Base-by-base conservation (phyloP, 139 green algal genomes). In the Coelastrella sp. region DNA sequence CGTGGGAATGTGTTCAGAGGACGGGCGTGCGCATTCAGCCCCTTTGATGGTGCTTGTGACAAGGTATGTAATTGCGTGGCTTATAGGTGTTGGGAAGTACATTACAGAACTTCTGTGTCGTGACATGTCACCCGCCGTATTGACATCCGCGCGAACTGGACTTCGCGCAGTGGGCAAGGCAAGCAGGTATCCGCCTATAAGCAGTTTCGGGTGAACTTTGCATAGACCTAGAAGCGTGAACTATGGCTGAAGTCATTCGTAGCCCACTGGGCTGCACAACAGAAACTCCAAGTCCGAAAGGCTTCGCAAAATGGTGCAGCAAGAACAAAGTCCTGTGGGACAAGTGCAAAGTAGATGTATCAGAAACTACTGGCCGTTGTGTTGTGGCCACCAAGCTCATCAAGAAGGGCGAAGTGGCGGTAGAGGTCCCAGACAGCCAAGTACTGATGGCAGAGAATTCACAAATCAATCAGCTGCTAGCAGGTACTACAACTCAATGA, bases 371-470 rank as follows among this genome's bases (percentile, higher is more conserved):
- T 59, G 80, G 88, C 23, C 80, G 88, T 54, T 89, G 83, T 32
- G 87, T 95, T 60, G 91, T 95, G 10, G 89, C 91, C 3, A 92
- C 75, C 4, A 6, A 80, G 16, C 6, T 60, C n/a, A 93, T 95
- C 13, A 32, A 60, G 4, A 68, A 86, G 59, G 93, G 92, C 2
- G 91, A 96, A 76, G 93, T 96, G 58, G 92, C 96, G 8, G 93
- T 97, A 16, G 92, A 94, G 83, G 88, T 91, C 3, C 93, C 93
- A 8, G 93, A 96, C 61, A 90, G 91, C 56, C 90, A 88, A 0
- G 93, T 96, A 56, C 91, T 94, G 7, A 94, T 96, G 93, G 91
- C 86, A 4, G 93, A 96, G 59, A 94, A 93, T 79, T 93, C 90
- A 80, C 60, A 77, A 47, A 96, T 95, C 16, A 58, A 66, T 3